Base-by-base conservation (phyloP, 306 rosid genomes). In the Vicia sativa region DNA sequence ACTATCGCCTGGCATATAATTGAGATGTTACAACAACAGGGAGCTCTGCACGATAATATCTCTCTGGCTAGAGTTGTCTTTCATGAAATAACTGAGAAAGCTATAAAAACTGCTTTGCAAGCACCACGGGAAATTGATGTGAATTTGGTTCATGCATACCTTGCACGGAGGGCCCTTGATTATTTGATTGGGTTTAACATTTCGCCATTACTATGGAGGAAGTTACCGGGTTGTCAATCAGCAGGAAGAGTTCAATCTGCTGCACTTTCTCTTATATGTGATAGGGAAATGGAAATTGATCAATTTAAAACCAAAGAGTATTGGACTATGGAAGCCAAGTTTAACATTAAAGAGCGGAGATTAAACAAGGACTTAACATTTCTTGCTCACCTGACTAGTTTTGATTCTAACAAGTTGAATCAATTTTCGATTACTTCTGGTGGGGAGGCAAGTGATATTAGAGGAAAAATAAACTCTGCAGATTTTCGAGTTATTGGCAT, bases 191-290 rank as follows among this genome's bases (percentile, higher is more conserved):
- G 99, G 54, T 93, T 93, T 82, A 93, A 87, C 61, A 79, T 93
- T 80, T 93, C 99, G 26, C 99, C 99, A 28, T 80, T 93, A 70
- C 77, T 90, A 75, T 93, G 99, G 99, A 88, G 92, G 82, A 93
- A 93, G 81, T 84, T 93, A 69, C 99, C 99, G 4, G 91, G 99
- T 65, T 90, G 99, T 76, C 97, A 85, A 71, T 93, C 99, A 64
- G 99, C 97, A 5, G 99, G 99, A 65, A 86, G 97, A 58, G 99
- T 93, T 77, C 99, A 93, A 66, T 93, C 99, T 68, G 96, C 96
- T 49, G 99, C 99, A n/a, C 89, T 93, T 34, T 78, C 97, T 77
- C 97, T 93, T 67, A 76, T 90, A 76, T 83, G 97, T 57, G 99
- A 90, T 71, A 90, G 97, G 74, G 99, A 93, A 84, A 78, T 84